These are phyloP conservation scores for Diaporthe vaccinii DNA, from an alignment of 2,329 filamentous ascomycete species.

Conservation along the genomic window DNA sequence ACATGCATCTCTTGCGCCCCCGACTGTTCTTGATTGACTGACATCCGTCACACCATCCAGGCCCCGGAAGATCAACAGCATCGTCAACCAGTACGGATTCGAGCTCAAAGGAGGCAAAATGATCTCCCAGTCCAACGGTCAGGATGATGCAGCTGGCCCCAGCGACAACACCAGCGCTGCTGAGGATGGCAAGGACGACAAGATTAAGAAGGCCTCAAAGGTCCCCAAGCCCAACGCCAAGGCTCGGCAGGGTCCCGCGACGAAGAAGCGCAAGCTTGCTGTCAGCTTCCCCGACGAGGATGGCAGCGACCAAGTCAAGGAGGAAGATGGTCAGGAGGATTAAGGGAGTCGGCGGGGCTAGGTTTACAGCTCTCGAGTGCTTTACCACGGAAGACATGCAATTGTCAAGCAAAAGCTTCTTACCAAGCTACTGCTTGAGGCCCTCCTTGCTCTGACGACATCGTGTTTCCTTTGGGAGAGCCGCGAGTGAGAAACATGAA, in stretches of 20 bases:
- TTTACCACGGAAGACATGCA: not conserved
- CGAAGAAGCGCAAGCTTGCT: constrained; percentile 33
- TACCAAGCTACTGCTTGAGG: not conserved
- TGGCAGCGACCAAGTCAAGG: not conserved
- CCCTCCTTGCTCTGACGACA: not conserved
- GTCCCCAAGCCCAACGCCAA: not conserved
- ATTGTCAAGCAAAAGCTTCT: not conserved
- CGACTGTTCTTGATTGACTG: not conserved
- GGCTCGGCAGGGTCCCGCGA: not conserved
- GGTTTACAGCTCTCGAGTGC: not conserved
- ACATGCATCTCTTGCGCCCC: not conserved
- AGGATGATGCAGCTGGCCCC: not conserved
- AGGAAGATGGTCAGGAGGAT: not conserved
- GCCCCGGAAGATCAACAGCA: constrained; percentile 24
- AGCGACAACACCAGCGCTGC: not conserved
- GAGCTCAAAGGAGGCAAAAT: constrained; percentile 30
- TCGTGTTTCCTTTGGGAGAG: too few species aligned
- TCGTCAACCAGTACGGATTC: constrained; percentile 22
- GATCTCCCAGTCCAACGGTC: not conserved
- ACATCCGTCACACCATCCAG: not conserved
- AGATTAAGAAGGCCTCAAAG: not conserved
- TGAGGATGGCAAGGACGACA: not conserved
- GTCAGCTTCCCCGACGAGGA: not conserved
- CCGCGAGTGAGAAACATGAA: too few species aligned
- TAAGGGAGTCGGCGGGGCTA: not conserved